A percentile compares a stretch with the other conserved stretches of the same genome.
phyloP scores from a whole-genome alignment of 140 eudicot species.

The Stevia rebaudiana region DNA sequence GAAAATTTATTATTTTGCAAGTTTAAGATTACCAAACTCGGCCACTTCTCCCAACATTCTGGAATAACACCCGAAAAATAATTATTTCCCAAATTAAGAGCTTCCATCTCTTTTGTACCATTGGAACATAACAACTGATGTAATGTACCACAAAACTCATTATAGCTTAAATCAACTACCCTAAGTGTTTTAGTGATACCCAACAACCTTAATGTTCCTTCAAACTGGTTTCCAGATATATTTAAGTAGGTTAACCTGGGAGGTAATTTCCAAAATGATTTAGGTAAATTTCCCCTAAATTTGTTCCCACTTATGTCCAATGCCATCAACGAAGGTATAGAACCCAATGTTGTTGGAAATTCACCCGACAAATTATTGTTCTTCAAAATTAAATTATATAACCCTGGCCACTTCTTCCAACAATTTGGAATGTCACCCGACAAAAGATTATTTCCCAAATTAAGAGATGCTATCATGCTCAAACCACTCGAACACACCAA shows the following conservation, averaged over 20 bases:
- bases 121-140: too few relatives aligned
- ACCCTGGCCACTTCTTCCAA: not conserved
- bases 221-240: not conserved
- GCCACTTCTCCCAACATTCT: too few relatives aligned
- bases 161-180: too few relatives aligned
- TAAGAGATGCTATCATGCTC: not conserved
- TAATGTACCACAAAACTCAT: too few relatives aligned
- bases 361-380: not conserved
- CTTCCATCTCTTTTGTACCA: too few relatives aligned
- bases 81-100: too few relatives aligned
- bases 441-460: not conserved
- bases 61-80: too few relatives aligned
- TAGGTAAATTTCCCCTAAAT: not conserved
- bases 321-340: not conserved
- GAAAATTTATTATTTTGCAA: too few relatives aligned
- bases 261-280: not conserved
- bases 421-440: not conserved
- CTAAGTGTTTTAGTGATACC: too few relatives aligned
- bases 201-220: not conserved
- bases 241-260: not conserved
- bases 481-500: too few relatives aligned
- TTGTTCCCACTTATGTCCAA: not conserved
- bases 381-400: not conserved
- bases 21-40: too few relatives aligned
- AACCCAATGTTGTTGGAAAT: not conserved